These are phyloP conservation scores for Beauveria bassiana DNA, from an alignment of 2,329 filamentous ascomycete genomes.

Conservation along the genomic window DNA sequence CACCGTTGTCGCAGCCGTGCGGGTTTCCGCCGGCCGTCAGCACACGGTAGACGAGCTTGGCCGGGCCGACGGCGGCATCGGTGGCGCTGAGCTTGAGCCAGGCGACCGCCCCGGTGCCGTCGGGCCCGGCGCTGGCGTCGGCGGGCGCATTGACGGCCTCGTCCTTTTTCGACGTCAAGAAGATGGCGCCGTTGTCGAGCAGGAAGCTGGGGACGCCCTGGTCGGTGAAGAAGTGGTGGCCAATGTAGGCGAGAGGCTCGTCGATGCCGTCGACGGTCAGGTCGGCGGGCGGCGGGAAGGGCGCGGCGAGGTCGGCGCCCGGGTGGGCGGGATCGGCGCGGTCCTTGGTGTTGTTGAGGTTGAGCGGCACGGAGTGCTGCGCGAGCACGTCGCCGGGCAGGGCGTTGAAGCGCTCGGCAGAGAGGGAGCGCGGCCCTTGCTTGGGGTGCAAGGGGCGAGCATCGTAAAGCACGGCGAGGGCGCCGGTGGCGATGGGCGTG, in stretches of 20 bases:
- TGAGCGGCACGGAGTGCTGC: slow-evolving; percentile 38
- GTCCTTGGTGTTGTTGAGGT: slow-evolving; percentile 28
- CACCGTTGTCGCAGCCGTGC: slow-evolving; percentile 32
- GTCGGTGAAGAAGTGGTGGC: slow-evolving; percentile 60
- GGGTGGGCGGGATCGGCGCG: slow-evolving; percentile 24
- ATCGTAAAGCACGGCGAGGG: slow-evolving; percentile 55
- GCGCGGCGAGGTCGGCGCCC: slow-evolving; percentile 36
- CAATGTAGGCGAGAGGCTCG: slow-evolving; percentile 38
- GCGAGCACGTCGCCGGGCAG: slow-evolving; percentile 35
- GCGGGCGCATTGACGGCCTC: slow-evolving; percentile 44
- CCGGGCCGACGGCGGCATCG: slow-evolving; percentile 27
- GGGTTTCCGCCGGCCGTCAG: slow-evolving; percentile 43
- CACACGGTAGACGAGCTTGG: slow-evolving; percentile 45
- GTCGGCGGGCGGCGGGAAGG: slow-evolving; percentile 34
- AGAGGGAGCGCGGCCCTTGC: slow-evolving; percentile 30
- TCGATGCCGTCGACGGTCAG: slow-evolving; percentile 30
- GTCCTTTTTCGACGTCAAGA: slow-evolving; percentile 41
- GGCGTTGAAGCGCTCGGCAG: slow-evolving; percentile 27
- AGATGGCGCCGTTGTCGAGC: slow-evolving; percentile 32
- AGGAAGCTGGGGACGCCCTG: slow-evolving; percentile 51
- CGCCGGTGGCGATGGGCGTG: slow-evolving; percentile 37
- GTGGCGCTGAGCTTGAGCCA: slow-evolving; percentile 44
- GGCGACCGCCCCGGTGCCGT: slow-evolving; percentile 43
- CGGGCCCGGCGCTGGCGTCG: slow-evolving; percentile 36
- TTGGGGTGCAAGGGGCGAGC: slow-evolving; percentile 43